Evolutionary conservation across 139 green algal genomes (phyloP), one percentile per base, ranked within the genome.

Genomic region (Desmodesmus armatus): DNA sequence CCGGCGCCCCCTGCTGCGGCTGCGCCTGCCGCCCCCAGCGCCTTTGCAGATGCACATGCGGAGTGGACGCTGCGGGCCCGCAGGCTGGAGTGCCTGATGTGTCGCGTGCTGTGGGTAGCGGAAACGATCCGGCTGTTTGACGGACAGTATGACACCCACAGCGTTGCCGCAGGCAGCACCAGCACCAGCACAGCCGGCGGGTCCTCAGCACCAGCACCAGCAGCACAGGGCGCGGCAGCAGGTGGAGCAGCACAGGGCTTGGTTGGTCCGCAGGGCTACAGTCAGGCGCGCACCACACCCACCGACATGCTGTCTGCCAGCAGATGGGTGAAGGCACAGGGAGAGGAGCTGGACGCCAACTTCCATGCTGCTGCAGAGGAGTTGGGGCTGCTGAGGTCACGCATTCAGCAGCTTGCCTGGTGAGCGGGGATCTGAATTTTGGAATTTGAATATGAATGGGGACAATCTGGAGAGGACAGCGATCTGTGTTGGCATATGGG

Each of bases 21-120:
- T 23, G 51, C 73, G 3, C 39, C 41, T 40, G 79, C 79, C 13
- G 65, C 69, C 2, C 63, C 53, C 79, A 75, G 25, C 33, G 71
- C 58, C 31, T 41, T 55, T 27, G 63, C 83, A n/a, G 74, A 83
- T 6, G 86, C 66, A 0, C 84, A 92, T 29, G 84, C 89, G 51
- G 84, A 87, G 35, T 94, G 88, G 88, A 80, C 82, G 15, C 91
- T 85, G 87, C 79, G 87, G 25, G 87, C 88, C 21, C 90, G 91
- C 63, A 73, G 88, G 9, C 87, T 94, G 9, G 91, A 94, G 88
- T 91, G 89, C 81, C 87, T 94, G 33, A 91, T 92, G 89, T 92
- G 91, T 82, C 78, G 90, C 44, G 85, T 92, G 29, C 87, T 93
- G 83, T 94, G 91, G 91, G 91, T 92, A 4, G 86, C 83, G 17